Base-by-base conservation (phyloP, 2,329 filamentous ascomycete genomes). In the Fusarium sp. region DNA sequence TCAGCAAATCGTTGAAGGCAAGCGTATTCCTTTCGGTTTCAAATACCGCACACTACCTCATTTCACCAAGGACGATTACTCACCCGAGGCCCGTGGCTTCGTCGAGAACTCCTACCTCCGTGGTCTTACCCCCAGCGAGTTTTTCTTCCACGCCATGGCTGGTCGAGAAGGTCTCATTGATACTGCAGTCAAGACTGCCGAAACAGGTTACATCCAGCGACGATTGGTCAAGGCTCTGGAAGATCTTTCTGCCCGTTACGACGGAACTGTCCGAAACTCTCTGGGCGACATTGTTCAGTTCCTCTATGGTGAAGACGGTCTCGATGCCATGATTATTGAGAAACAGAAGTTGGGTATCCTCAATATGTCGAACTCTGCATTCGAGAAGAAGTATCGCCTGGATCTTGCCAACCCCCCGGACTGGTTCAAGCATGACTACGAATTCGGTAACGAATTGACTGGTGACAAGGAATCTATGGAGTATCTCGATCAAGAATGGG, bases 141-240 rank as follows among this genome's bases (percentile, higher is more conserved):
- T 99, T 85, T 99, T 98, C 86, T 99, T 99, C 88, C 96, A 99
- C 89, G 96, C 96, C 80, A 99, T 99, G 96, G 96, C 96, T 87
- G 96, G 96, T 94, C 91, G 96, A 86, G 96, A 99, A 84, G 96
- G 96, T 97, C 88, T 99, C 61, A 99, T 99, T 77, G 96, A 99
- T 88, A 99, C 96, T 57, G 96, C 96, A 74, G 97, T 99, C 84
- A 99, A 99, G 89, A 99, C 96, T 73, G 96, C 96, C 25, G 97
- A 99, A 83, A 99, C 97, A 64, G 96, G 96, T 84, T 99, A 99
- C 82, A 99, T 99, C 74, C 97, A 99, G 83, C 94, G 96, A 84
- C 94, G 97, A 86, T 89, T 99, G 49, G 96, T 99, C 79, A 99
- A 99, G 84, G 97, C 97, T 15, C 89, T 99, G 6, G 96, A 99